Evolutionary conservation across 78 protist species (phyloP).

Genomic region (Chrysochromulina parva): DNA sequence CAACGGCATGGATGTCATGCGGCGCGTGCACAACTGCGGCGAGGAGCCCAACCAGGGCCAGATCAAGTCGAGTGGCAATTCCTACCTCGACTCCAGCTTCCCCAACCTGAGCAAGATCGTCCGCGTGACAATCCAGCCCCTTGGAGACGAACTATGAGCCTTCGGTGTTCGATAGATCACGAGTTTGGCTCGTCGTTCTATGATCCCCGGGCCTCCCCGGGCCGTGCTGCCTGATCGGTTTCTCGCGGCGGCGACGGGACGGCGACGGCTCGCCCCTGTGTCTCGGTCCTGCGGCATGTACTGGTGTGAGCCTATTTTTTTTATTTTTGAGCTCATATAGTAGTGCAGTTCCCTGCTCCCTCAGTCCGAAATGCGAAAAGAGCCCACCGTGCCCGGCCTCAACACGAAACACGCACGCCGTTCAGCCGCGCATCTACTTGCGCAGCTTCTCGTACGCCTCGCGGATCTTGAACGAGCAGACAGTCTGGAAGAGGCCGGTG

Average conservation of each 20-base stretch:
- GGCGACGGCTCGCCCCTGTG: too few relatives aligned
- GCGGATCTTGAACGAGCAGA: conserved; percentile 50
- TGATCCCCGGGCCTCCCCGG: too few relatives aligned
- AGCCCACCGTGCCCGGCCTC: too few relatives aligned
- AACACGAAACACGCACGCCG: too few relatives aligned
- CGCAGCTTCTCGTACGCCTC: conserved; percentile 41
- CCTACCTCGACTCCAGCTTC: conserved; percentile 48
- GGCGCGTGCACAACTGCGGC: conserved; percentile 52
- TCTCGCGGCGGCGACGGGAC: too few relatives aligned
- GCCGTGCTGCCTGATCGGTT: too few relatives aligned
- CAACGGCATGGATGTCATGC: conserved; percentile 29
- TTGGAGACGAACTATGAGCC: not conserved
- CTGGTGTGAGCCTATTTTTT: too few relatives aligned
- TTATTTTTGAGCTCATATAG: too few relatives aligned
- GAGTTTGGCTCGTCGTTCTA: too few relatives aligned
- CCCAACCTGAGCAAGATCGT: conserved; percentile 52
- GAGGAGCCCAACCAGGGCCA: conserved; percentile 54
- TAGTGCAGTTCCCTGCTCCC: too few relatives aligned
- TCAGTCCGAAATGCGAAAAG: too few relatives aligned
- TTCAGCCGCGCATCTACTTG: not conserved
- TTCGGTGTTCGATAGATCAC: not conserved
- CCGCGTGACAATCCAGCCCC: not conserved
- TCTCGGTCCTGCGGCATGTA: too few relatives aligned
- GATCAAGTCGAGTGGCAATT: conserved; percentile 55
- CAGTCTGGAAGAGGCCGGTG: conserved; percentile 56